Percentiles rank a stretch among this genome's conserved stretches.
Evolutionary conservation across 345 rosid genomes (phyloP).

Genomic region (Durio zibethinus): DNA sequence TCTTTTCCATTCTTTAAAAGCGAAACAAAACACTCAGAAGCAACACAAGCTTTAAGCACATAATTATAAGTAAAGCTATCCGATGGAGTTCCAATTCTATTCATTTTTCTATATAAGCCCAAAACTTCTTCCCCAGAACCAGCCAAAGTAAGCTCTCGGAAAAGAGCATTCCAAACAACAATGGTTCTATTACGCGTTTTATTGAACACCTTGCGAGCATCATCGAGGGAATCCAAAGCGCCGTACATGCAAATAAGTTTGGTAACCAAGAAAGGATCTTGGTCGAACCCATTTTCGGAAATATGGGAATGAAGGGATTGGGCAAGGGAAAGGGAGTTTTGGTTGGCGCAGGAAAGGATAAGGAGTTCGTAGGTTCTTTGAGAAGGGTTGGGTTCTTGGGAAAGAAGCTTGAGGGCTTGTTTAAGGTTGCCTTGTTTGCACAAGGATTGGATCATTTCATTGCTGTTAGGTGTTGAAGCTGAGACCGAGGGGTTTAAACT

Average conservation of each 20-base stretch:
- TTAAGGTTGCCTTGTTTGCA: slow-evolving; percentile 71
- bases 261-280: slow-evolving; percentile 91
- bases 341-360: slow-evolving; percentile 59
- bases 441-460: slow-evolving; percentile 53
- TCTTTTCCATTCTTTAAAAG: slow-evolving; percentile 61
- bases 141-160: slow-evolving; percentile 70
- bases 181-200: slow-evolving; percentile 67
- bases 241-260: slow-evolving; percentile 77
- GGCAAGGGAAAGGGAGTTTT: slow-evolving; percentile 58
- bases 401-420: slow-evolving; percentile 66
- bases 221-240: slow-evolving; percentile 42
- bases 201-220: slow-evolving; percentile 82
- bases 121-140: slow-evolving; percentile 78
- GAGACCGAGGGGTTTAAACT: slow-evolving; percentile 35
- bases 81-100: slow-evolving; percentile 43
- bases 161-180: slow-evolving; percentile 82
- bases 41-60: slow-evolving; percentile 81
- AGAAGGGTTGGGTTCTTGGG: slow-evolving; percentile 53
- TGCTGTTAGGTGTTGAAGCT: slow-evolving; percentile 29
- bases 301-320: slow-evolving; percentile 60
- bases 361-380: slow-evolving; percentile 86
- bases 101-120: slow-evolving; percentile 63
- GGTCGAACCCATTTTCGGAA: slow-evolving; percentile 63
- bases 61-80: slow-evolving; percentile 88
- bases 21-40: slow-evolving; percentile 38